Conservation (phyloP, 805 yeast species). For the Metschnikowia amazonensis region DNA sequence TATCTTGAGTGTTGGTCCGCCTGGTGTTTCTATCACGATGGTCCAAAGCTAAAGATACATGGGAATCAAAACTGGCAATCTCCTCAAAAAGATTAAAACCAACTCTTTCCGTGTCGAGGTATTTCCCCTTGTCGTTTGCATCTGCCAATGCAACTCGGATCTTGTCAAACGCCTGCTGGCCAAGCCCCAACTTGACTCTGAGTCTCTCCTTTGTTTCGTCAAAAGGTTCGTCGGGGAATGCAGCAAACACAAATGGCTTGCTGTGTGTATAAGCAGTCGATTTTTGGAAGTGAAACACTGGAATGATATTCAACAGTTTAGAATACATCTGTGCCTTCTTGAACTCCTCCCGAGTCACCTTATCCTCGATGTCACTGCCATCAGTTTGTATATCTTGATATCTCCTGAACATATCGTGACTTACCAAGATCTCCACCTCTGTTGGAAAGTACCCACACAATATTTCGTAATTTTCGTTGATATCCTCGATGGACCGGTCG, state of each 20-base stretch:
- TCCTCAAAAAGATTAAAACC: conserved; percentile 54
- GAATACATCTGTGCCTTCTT: conserved; percentile 20
- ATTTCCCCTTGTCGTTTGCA: conserved; percentile 36
- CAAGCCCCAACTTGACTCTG: conserved; percentile 66
- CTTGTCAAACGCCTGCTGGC: conserved; percentile 75
- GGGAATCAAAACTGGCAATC: conserved; percentile 35
- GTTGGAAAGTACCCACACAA: conserved; percentile 43
- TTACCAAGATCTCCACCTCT: conserved; percentile 37
- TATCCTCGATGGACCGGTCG: conserved; percentile 31
- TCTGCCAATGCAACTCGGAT: conserved; percentile 61
- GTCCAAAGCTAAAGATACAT: conserved; percentile 70
- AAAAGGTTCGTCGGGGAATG: conserved; percentile 64
- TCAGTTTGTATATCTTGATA: conserved; percentile 19
- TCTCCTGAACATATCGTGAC: conserved; percentile 33
- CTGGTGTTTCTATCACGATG: conserved; percentile 77
- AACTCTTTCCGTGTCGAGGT: conserved; percentile 49
- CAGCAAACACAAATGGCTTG: conserved; percentile 76
- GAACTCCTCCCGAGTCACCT: conserved; percentile 17
- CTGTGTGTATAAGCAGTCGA: conserved; percentile 68
- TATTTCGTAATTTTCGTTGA: conserved; percentile 33
- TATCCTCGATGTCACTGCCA: conserved; percentile 25
- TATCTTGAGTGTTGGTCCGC: conserved; percentile 34
- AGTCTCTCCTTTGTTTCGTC: conserved; percentile 62
- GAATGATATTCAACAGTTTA: conserved; percentile 44
- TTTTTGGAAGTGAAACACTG: conserved; percentile 75